phyloP scores from a whole-genome alignment of 257 asterid species.

The Plectranthus barbatus region DNA sequence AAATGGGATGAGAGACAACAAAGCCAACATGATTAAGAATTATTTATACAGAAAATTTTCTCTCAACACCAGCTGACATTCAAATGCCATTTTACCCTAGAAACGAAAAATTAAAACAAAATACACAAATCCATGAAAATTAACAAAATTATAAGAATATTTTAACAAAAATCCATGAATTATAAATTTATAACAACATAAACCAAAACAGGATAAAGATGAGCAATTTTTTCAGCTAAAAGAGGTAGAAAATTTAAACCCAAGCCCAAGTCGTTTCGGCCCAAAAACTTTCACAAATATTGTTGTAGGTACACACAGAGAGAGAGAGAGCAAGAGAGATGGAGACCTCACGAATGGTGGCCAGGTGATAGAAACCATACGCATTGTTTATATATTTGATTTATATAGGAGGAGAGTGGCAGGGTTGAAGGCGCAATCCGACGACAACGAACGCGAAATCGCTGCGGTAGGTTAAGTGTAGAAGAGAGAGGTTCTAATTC shows the following conservation, averaged over 20 bases:
- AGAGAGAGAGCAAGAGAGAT: not conserved
- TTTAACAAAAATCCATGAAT: not conserved
- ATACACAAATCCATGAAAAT: constrained; percentile 1
- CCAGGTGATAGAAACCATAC: no score
- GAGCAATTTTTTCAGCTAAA: not conserved
- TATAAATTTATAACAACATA: not conserved
- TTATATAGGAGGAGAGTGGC: no score
- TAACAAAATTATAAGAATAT: not conserved
- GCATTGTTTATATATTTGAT: no score
- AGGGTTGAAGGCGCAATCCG: no score
- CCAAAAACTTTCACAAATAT: not conserved
- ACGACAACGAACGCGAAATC: no score
- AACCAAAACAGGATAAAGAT: no score
- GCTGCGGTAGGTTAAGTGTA: no score
- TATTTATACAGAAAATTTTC: not conserved
- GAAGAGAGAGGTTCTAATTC: no score
- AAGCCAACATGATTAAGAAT: constrained; percentile 2
- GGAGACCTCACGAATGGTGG: no score
- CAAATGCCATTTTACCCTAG: not conserved
- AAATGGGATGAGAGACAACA: not conserved
- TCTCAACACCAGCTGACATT: not conserved
- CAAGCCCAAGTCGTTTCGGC: not conserved
- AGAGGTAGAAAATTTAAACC: not conserved
- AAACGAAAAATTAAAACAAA: not conserved
- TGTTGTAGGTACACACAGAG: no score